phyloP scores from a whole-genome alignment of 2,329 filamentous ascomycete genomes.

The Pyricularia grisea region DNA sequence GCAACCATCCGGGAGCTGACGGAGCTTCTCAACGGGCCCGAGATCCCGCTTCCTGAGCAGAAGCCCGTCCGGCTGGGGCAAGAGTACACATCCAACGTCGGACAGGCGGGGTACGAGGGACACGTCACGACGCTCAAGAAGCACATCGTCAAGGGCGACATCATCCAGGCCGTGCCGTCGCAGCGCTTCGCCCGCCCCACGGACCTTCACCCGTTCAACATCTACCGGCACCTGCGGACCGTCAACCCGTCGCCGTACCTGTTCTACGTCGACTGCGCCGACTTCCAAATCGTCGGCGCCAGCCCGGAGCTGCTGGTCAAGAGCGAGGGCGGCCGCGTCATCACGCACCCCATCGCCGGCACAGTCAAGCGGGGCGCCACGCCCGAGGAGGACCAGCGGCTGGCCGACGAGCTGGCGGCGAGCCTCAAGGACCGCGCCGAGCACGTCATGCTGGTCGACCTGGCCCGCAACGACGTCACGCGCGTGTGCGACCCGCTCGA shows the following conservation, averaged over 20 bases:
- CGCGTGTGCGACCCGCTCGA: conserved; percentile 85
- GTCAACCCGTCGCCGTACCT: conserved; percentile 96
- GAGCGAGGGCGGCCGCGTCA: conserved; percentile 68
- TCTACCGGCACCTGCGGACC: conserved; percentile 92
- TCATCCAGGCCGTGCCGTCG: conserved; percentile 94
- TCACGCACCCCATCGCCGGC: conserved; percentile 94
- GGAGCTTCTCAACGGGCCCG: conserved; percentile 60
- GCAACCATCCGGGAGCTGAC: conserved; percentile 58
- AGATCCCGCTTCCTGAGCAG: conserved; percentile 71
- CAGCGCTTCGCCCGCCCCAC: conserved; percentile 89
- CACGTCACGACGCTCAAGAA: conserved; percentile 81
- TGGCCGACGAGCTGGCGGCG: conserved; percentile 66
- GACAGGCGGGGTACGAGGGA: conserved; percentile 76
- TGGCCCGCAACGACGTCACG: conserved; percentile 94
- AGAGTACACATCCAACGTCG: conserved; percentile 87
- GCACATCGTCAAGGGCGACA: conserved; percentile 86
- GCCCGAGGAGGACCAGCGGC: conserved; percentile 67
- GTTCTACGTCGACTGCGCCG: conserved; percentile 86
- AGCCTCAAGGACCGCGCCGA: conserved; percentile 89
- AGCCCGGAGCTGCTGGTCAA: conserved; percentile 94
- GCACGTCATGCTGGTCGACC: conserved; percentile 96
- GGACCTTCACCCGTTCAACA: conserved; percentile 90
- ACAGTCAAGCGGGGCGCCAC: conserved; percentile 79
- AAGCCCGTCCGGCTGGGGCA: conserved; percentile 61
- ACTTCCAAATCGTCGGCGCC: conserved; percentile 92